Evolutionary conservation across 495 filamentous ascomycete species (phyloP).

Genomic region (Hypoxylon subgilvum): DNA sequence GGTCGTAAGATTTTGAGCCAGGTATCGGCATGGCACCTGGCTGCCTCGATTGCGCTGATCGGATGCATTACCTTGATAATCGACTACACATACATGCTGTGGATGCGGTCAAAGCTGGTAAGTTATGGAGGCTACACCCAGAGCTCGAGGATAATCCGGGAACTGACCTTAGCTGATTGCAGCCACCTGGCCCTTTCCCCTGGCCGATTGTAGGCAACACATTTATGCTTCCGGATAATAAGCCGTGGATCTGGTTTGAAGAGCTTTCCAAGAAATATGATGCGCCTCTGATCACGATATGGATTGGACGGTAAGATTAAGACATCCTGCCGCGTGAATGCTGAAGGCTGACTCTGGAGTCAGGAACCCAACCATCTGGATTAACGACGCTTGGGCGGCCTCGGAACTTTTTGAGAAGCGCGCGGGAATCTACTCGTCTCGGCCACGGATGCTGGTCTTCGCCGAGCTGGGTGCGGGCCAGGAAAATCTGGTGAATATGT

Average conservation of each 20-base stretch:
- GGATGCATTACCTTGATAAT: slow-evolving; percentile 42
- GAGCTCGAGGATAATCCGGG: background rate
- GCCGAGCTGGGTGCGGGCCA: slow-evolving; percentile 66
- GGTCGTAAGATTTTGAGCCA: slow-evolving; percentile 14
- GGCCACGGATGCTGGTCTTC: slow-evolving; percentile 62
- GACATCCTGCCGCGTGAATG: background rate
- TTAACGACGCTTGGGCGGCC: slow-evolving; percentile 68
- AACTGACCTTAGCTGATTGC: background rate
- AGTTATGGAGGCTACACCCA: background rate
- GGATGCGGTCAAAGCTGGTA: slow-evolving; percentile 52
- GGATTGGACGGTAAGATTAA: slow-evolving; percentile 59
- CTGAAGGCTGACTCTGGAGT: background rate
- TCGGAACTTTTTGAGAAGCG: slow-evolving; percentile 63
- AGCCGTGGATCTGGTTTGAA: slow-evolving; percentile 71
- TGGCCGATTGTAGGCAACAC: slow-evolving; percentile 62
- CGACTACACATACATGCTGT: slow-evolving; percentile 59
- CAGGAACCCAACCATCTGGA: slow-evolving; percentile 69
- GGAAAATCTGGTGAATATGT: slow-evolving; percentile 64
- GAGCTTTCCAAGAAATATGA: slow-evolving; percentile 60
- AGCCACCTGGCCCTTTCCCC: slow-evolving; percentile 65
- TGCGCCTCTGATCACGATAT: slow-evolving; percentile 64
- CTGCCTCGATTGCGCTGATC: slow-evolving; percentile 35
- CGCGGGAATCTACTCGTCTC: slow-evolving; percentile 61
- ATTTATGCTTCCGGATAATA: slow-evolving; percentile 61
- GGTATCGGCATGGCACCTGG: slow-evolving; percentile 25